A percentile compares a stretch with the other conserved stretches of the same genome.
These are phyloP conservation scores for Musa acuminata DNA, from an alignment of 176 grass and related monocot genomes.

Conservation along the genomic window DNA sequence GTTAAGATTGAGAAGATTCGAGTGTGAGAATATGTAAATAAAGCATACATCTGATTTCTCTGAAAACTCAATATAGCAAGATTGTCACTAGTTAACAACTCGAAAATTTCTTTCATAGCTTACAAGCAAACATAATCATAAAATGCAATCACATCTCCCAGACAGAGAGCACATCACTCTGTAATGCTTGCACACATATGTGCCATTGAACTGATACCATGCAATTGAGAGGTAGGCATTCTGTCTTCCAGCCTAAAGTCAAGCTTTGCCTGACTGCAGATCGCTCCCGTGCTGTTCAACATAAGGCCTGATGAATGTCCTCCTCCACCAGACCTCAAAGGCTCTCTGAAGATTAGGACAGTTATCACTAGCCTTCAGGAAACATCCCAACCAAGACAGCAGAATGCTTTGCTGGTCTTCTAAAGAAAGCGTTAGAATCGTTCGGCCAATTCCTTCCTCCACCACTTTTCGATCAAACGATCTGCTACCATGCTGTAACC, in stretches of 20 bases:
- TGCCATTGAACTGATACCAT: no score
- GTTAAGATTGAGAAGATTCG: no score
- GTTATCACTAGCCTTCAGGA: slow-evolving; percentile 54
- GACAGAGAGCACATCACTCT: background rate
- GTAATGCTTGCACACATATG: background rate
- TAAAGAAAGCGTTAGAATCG: slow-evolving; percentile 72
- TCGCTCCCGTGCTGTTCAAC: slow-evolving; percentile 14
- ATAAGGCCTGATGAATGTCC: slow-evolving; percentile 82
- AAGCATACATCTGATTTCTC: no score
- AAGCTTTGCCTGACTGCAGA: background rate
- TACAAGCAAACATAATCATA: background rate
- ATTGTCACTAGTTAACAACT: background rate
- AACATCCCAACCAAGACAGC: slow-evolving; percentile 56
- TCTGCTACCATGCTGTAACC: slow-evolving; percentile 55
- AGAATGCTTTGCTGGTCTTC: slow-evolving; percentile 65
- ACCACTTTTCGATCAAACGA: slow-evolving; percentile 73
- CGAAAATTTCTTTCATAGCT: background rate
- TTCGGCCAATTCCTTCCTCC: slow-evolving; percentile 68
- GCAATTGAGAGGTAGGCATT: no score
- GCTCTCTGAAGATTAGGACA: slow-evolving; percentile 82
- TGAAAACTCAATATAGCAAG: background rate
- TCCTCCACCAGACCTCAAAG: slow-evolving; percentile 96
- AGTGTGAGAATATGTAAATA: no score
- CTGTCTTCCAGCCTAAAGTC: background rate
- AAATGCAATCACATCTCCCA: background rate